Conservation (phyloP, 495 filamentous ascomycete species). For the Thermothielavioides terrestris region DNA sequence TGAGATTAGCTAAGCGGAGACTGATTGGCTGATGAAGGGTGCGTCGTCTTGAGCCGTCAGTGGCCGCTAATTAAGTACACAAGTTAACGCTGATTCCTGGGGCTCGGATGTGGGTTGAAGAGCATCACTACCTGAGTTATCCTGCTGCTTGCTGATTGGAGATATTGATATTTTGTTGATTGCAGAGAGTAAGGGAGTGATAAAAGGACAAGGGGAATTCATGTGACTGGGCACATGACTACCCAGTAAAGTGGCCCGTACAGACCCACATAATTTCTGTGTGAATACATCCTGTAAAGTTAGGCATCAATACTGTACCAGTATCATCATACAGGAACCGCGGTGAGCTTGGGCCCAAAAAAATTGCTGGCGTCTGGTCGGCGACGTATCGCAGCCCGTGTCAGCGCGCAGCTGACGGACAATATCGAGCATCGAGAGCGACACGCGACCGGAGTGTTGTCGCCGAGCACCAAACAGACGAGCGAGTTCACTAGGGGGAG, state of each 20-base stretch:
- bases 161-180: too few species aligned
- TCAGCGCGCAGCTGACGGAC: not conserved
- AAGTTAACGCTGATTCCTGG: not conserved
- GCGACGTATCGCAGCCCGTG: conserved; percentile 4
- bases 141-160: too few species aligned
- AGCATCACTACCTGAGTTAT: too few species aligned
- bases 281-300: conserved; percentile 8
- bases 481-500: conserved; percentile 13
- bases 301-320: not conserved
- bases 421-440: conserved; percentile 1
- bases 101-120: not conserved
- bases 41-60: not conserved
- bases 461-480: conserved; percentile 4
- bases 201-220: not conserved
- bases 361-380: conserved; percentile 15
- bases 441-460: conserved; percentile 2
- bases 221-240: not conserved
- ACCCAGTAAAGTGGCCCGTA: too few species aligned
- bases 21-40: conserved; percentile 11
- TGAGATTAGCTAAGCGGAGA: conserved; percentile 14
- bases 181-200: too few species aligned
- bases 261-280: not conserved
- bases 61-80: not conserved
- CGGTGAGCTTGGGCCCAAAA: conserved; percentile 16
- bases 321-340: too few species aligned